phyloP scores from a whole-genome alignment of 768 basidiomycete species.

The Kwoniella sp. region DNA sequence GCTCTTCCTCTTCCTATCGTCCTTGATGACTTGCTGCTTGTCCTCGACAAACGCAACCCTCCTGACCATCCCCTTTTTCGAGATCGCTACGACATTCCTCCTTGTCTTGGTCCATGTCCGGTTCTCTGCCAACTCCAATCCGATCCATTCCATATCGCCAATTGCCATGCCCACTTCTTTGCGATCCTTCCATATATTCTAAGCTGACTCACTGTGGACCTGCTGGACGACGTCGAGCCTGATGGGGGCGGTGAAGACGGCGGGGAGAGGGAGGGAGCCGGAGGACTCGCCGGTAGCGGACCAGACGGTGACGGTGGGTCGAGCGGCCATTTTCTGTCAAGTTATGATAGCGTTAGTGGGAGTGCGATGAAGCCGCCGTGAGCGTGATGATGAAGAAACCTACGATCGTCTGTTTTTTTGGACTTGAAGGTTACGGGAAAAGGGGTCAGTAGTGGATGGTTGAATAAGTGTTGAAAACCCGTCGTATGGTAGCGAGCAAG shows the following conservation, averaged over 20 bases:
- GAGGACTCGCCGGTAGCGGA: slow-evolving; percentile 79
- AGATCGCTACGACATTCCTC: slow-evolving; percentile 3
- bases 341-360: background rate
- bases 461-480: slow-evolving; percentile 14
- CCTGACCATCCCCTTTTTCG: background rate
- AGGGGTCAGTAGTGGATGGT: background rate
- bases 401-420: slow-evolving; percentile 20
- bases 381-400: slow-evolving; percentile 5
- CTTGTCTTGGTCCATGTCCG: background rate
- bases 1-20: background rate
- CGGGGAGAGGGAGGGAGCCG: slow-evolving; percentile 85
- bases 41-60: too few species aligned
- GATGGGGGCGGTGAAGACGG: slow-evolving; percentile 96
- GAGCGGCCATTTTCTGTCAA: slow-evolving; percentile 72
- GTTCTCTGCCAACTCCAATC: background rate
- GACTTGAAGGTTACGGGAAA: slow-evolving; percentile 29
- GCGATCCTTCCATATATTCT: slow-evolving; percentile 18
- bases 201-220: slow-evolving; percentile 99
- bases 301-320: slow-evolving; percentile 86
- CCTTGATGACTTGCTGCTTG: background rate
- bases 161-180: slow-evolving; percentile 2
- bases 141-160: too few species aligned
- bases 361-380: background rate
- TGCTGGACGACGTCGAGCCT: slow-evolving; percentile 97
- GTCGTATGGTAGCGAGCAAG: background rate